These are phyloP conservation scores for Ogataea polymorpha DNA, from an alignment of 805 yeast species.

Conservation along the genomic window DNA sequence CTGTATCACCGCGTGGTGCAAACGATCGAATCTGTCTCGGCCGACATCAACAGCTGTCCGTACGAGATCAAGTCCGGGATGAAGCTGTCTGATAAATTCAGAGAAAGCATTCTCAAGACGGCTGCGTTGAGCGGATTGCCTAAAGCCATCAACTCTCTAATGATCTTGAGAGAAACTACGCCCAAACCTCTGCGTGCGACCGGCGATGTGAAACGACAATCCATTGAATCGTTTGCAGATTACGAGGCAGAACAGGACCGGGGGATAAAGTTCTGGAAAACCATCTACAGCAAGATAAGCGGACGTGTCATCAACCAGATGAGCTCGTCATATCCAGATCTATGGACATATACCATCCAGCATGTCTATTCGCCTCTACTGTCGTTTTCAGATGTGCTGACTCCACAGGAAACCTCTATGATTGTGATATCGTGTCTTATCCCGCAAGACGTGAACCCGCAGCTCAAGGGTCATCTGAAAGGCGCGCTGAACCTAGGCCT, in stretches of 20 bases:
- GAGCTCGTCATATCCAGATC: conserved; percentile 76
- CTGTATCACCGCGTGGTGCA: conserved; percentile 14
- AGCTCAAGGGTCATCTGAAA: conserved; percentile 82
- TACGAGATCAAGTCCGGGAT: conserved; percentile 6
- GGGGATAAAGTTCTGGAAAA: conserved; percentile 70
- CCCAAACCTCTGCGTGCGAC: conserved; percentile 45
- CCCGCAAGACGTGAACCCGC: conserved; percentile 93
- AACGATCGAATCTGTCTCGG: conserved; percentile 12
- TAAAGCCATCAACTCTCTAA: conserved; percentile 75
- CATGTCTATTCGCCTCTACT: conserved; percentile 78
- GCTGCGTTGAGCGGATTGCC: conserved; percentile 84
- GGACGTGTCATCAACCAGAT: conserved; percentile 64
- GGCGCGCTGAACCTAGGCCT: conserved; percentile 86
- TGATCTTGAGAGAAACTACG: conserved; percentile 58
- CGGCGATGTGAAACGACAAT: conserved; percentile 14
- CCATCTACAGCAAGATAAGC: conserved; percentile 73
- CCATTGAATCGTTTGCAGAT: conserved; percentile 16
- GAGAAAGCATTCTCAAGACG: conserved; percentile 78
- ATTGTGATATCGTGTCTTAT: conserved; percentile 76
- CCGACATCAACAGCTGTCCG: conserved; percentile 15
- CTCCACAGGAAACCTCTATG: conserved; percentile 68
- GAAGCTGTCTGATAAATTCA: conserved; percentile 44
- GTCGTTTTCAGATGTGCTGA: conserved; percentile 60
- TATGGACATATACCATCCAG: conserved; percentile 68
- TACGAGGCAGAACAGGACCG: conserved; percentile 28